Evolutionary conservation across 768 basidiomycete species (phyloP).

Genomic region (Rhizopogon vesiculosus): DNA sequence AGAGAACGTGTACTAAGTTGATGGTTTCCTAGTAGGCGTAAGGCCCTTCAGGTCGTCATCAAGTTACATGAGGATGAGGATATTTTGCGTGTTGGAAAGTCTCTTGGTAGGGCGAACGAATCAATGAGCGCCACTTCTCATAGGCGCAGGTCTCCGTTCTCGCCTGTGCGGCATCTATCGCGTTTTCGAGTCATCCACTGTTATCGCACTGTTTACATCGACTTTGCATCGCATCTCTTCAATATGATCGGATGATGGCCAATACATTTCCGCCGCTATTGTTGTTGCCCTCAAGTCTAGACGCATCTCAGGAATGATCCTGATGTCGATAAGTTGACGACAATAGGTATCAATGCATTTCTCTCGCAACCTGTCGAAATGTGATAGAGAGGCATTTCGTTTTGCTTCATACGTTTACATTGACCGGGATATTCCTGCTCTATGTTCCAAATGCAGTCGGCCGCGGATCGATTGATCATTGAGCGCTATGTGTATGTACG

Average conservation of each 20-base stretch:
- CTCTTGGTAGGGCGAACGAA: too few relatives aligned
- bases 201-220: too few relatives aligned
- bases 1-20: not conserved
- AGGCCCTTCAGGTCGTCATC: too few relatives aligned
- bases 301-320: too few relatives aligned
- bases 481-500: not conserved
- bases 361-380: not conserved
- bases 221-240: not conserved
- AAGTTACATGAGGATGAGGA: too few relatives aligned
- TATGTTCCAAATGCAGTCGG: not conserved
- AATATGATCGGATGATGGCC: not conserved
- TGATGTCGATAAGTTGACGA: not conserved
- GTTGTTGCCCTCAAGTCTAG: not conserved
- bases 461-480: not conserved
- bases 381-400: not conserved
- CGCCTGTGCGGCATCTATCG: not conserved
- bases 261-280: not conserved
- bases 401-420: not conserved
- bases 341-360: not conserved
- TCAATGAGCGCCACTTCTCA: not conserved
- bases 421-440: not conserved
- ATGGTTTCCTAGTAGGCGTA: not conserved
- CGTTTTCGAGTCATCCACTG: too few relatives aligned
- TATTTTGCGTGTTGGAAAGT: not conserved
- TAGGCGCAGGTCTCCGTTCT: not conserved